These are phyloP conservation scores for Spiraea crenata DNA, from an alignment of 331 rosid species.

Conservation along the genomic window DNA sequence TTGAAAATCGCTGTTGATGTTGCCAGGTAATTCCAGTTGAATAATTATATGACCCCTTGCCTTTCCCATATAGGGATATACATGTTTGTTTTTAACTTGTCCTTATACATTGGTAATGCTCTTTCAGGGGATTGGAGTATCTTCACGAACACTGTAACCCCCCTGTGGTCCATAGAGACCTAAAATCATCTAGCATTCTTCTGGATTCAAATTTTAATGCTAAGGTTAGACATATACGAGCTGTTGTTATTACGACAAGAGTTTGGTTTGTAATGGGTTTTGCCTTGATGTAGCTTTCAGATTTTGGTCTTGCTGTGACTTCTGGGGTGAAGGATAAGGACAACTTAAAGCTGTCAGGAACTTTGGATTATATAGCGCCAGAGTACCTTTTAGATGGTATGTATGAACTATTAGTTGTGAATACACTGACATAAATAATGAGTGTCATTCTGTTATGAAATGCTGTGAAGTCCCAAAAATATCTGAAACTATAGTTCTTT, in stretches of 20 bases:
- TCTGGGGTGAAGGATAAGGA: constrained; percentile 60
- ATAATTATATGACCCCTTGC: neutral
- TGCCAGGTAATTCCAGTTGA: constrained; percentile 54
- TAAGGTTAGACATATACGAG: constrained; percentile 55
- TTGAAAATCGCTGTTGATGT: constrained; percentile 79
- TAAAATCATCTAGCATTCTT: constrained; percentile 78
- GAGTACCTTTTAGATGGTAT: constrained; percentile 84
- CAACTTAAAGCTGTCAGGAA: constrained; percentile 66
- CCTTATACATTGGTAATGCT: constrained; percentile 15
- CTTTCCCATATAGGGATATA: neutral
- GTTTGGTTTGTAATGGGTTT: constrained; percentile 30
- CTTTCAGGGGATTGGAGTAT: constrained; percentile 74
- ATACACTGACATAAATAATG: neutral
- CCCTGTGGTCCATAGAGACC: constrained; percentile 73
- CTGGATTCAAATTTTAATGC: constrained; percentile 77
- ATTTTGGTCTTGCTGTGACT: constrained; percentile 71
- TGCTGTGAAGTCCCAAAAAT: neutral
- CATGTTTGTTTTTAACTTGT: neutral
- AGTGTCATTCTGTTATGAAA: neutral
- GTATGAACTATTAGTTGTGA: neutral
- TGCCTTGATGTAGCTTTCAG: constrained; percentile 66
- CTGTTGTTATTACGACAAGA: neutral
- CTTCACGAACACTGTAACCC: constrained; percentile 87
- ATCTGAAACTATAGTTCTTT: neutral
- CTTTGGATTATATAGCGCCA: constrained; percentile 72